These are phyloP conservation scores for Meripilus lineatus DNA, from an alignment of 1,284 basidiomycete species.

Conservation along the genomic window DNA sequence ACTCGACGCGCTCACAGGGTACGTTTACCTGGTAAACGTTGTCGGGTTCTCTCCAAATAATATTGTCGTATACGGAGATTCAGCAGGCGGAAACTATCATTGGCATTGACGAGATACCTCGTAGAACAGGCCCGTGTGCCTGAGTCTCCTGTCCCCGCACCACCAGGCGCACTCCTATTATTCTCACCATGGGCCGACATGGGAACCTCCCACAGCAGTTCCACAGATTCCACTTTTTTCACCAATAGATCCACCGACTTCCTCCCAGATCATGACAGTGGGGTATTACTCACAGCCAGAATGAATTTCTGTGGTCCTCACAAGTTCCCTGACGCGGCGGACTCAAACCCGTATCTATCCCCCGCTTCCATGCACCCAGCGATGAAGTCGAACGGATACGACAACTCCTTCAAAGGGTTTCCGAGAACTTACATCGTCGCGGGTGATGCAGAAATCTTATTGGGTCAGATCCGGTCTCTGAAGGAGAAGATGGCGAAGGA, in stretches of 20 bases:
- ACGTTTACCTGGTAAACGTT: constrained; percentile 43
- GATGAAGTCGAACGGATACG: too few species aligned
- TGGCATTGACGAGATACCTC: constrained; percentile 41
- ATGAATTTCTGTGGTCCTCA: constrained; percentile 4
- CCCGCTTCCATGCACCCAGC: constrained; percentile 14
- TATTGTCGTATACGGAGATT: constrained; percentile 55
- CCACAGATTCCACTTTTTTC: constrained; percentile 17
- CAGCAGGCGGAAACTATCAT: constrained; percentile 57
- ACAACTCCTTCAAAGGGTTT: constrained; percentile 26
- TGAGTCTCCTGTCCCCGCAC: constrained; percentile 13
- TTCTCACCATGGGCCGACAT: constrained; percentile 47
- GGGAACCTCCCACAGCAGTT: constrained; percentile 23
- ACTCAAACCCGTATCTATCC: constrained; percentile 23
- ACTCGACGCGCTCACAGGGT: constrained; percentile 48
- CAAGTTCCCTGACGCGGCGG: constrained; percentile 3
- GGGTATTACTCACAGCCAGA: background rate
- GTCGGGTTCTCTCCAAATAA: constrained; percentile 40
- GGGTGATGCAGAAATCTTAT: constrained; percentile 28
- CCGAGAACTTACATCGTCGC: constrained; percentile 31
- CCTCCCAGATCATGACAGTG: constrained; percentile 4
- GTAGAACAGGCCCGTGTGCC: constrained; percentile 21
- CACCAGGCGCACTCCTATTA: constrained; percentile 37
- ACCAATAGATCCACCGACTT: constrained; percentile 7
- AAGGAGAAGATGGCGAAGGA: constrained; percentile 35
- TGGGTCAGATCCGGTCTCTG: constrained; percentile 30